Evolutionary conservation across 352 stramenopile genomes (phyloP).

Genomic region (Globisporangium nodosum): DNA sequence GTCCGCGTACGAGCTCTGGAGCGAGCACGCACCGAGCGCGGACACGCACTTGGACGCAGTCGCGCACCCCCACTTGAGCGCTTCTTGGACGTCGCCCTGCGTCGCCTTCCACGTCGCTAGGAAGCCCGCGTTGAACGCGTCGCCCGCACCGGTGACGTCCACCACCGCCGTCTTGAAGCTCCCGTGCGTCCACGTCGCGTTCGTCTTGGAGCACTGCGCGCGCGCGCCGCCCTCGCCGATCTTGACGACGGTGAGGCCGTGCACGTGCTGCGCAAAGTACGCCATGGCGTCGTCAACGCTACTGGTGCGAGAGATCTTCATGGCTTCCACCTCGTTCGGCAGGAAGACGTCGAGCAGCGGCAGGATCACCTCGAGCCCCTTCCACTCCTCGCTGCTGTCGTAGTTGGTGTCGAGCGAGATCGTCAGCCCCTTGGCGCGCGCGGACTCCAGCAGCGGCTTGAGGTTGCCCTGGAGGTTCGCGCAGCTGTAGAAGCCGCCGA

Average conservation of each 20-base stretch:
- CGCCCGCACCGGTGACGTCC: constrained; percentile 75
- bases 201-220: constrained; percentile 38
- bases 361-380: constrained; percentile 47
- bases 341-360: constrained; percentile 78
- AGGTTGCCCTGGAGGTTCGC: constrained; percentile 53
- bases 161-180: constrained; percentile 57
- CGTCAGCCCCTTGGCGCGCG: constrained; percentile 55
- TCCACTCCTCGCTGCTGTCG: constrained; percentile 63
- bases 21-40: constrained; percentile 48
- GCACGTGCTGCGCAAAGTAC: constrained; percentile 39
- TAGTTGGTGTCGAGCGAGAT: constrained; percentile 85
- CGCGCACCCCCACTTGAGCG: constrained; percentile 59
- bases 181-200: constrained; percentile 32
- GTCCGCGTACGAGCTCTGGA: constrained; percentile 32
- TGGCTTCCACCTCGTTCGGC: constrained; percentile 80
- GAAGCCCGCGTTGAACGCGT: constrained; percentile 86
- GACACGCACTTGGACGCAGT: constrained; percentile 58
- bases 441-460: constrained; percentile 47
- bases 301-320: constrained; percentile 42
- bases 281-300: constrained; percentile 48
- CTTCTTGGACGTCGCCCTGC: constrained; percentile 38
- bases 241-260: constrained; percentile 65
- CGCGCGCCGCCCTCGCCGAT: constrained; percentile 54
- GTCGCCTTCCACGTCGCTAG: constrained; percentile 59
- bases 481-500: constrained; percentile 82